Evolutionary conservation across 2,329 filamentous ascomycete species (phyloP), one percentile per base, ranked within the genome.

Genomic region (Rhynchosporium secalis): DNA sequence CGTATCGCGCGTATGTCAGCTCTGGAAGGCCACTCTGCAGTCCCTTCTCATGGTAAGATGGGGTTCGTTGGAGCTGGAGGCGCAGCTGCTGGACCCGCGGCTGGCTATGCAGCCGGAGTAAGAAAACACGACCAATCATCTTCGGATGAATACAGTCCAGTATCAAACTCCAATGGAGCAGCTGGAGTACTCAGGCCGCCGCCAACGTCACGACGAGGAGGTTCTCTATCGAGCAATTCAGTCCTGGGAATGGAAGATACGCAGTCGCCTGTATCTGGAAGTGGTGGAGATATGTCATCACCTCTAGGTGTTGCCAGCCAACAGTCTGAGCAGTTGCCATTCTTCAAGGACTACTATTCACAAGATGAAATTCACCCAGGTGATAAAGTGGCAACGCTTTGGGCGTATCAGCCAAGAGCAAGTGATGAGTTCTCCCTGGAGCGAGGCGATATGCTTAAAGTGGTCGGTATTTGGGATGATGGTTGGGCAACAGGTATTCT

Each of bases 271-370:
- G 83, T 81, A 45, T 85, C 83, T 10, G 80, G 73, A 62, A 92
- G 84, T 74, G 87, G 81, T 31, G 86, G 82, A 51, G 88, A 87
- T 58, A 88, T 91, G 76, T 96, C 93, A 3, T 97, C 93, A 3
- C 92, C 92, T 0, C 90, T 90, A 71, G 92, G 89, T 31, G 78
- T 94, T 65, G 85, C 87, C 29, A 96, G 92, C 71, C 92, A 94
- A 63, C 92, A 97, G 74, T 98, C 94, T 0, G 95, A 99, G 76
- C 95, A 98, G 75, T 79, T 99, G 59, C 88, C 91, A 3, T 96
- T 92, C 73, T 99, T 99, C 85, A 96, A 96, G 74, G 95, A 99
- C 76, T 99, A 99, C 77, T 99, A 99, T 74, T 98, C 94, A 2
- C 89, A 94, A 70, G 95, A 98, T 71, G 93, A 98, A 71, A 96